Percentiles rank a stretch among this genome's conserved stretches.
Conservation (phyloP, 257 asterid genomes). For the Datura wrightii region DNA sequence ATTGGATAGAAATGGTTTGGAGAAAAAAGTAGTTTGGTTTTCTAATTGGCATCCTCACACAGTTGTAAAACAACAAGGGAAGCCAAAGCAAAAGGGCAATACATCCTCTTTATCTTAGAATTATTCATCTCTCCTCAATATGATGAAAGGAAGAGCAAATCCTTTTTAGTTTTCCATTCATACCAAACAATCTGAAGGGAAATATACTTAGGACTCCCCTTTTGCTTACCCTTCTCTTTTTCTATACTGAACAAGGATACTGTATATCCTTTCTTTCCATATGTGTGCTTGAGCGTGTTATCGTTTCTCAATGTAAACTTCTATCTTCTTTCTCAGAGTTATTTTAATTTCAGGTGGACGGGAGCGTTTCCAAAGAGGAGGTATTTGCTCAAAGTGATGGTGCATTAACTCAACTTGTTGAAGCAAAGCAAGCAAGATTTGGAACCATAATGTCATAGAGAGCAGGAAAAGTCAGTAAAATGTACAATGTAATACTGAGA, state of each 20-base stretch:
- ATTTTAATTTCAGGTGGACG: constrained; percentile 47
- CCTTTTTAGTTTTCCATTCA: neutral
- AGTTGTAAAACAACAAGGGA: neutral
- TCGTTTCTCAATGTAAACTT: neutral
- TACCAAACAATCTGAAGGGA: neutral
- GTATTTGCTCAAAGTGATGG: constrained; percentile 49
- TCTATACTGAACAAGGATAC: constrained; percentile 6
- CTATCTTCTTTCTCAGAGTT: neutral
- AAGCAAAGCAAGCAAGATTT: constrained; percentile 31
- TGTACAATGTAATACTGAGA: neutral
- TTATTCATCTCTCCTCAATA: neutral
- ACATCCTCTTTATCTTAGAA: neutral
- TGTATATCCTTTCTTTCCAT: neutral
- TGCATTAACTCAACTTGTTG: constrained; percentile 40
- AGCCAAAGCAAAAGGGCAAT: neutral
- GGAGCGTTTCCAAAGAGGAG: constrained; percentile 43
- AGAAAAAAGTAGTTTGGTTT: neutral
- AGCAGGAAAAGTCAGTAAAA: neutral
- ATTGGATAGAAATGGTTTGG: neutral
- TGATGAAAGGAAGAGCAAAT: neutral
- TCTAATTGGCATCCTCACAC: neutral
- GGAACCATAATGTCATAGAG: constrained; percentile 40
- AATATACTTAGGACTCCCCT: neutral
- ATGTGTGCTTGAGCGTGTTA: neutral
- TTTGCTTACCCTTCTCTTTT: neutral